A percentile compares a stretch with the other conserved stretches of the same genome.
Conservation (phyloP, 352 stramenopile species). For the Paralagenidium karlingii region DNA sequence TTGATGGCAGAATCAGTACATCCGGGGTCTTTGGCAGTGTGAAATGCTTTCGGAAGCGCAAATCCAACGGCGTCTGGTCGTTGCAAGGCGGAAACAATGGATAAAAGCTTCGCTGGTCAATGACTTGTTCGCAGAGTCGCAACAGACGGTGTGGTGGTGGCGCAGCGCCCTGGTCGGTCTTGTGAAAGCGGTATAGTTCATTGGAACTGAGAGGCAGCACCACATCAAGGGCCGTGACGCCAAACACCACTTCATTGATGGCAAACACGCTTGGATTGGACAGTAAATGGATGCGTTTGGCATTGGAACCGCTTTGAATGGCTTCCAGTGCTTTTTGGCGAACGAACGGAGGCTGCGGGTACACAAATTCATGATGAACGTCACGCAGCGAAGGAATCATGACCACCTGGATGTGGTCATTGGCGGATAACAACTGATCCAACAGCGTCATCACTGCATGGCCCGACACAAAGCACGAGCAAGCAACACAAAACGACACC, state of each 20-base stretch:
- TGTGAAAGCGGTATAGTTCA: constrained; percentile 39
- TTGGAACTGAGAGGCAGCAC: constrained; percentile 79
- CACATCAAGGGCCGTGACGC: constrained; percentile 88
- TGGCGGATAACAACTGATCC: constrained; percentile 40
- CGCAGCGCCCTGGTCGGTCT: background rate
- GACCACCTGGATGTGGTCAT: constrained; percentile 74
- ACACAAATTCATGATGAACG: constrained; percentile 91
- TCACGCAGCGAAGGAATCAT: constrained; percentile 94
- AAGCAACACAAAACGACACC: background rate
- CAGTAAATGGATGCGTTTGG: constrained; percentile 86
- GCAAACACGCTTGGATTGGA: constrained; percentile 93
- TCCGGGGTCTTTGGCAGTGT: constrained; percentile 89
- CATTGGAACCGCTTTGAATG: constrained; percentile 4
- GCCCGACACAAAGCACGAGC: background rate
- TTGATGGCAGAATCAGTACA: constrained; percentile 91
- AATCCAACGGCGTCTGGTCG: constrained; percentile 72
- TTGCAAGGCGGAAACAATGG: constrained; percentile 70
- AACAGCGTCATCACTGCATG: constrained; percentile 55
- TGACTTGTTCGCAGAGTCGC: constrained; percentile 61
- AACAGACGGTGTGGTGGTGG: constrained; percentile 28
- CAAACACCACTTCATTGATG: constrained; percentile 91
- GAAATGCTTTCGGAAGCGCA: constrained; percentile 86
- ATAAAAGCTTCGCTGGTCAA: constrained; percentile 64
- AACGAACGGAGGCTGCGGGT: constrained; percentile 89
- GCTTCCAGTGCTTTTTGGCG: constrained; percentile 65